Conservation (phyloP, 495 filamentous ascomycete genomes). For the Bombardia bombarda region DNA sequence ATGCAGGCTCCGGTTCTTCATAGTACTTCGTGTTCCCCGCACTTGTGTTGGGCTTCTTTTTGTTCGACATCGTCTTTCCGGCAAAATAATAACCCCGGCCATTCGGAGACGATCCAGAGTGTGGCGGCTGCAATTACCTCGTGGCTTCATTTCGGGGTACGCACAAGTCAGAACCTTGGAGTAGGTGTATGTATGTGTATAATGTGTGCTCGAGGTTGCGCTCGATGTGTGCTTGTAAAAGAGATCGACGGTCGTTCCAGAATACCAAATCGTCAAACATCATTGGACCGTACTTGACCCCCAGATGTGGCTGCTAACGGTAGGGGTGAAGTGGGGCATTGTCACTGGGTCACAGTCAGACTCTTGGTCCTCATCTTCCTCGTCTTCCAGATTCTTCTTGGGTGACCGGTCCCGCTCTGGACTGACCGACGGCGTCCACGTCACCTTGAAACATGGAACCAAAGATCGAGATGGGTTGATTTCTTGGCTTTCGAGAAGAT, state of each 20-base stretch:
- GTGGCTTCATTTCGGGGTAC: conserved; percentile 9
- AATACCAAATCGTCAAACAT: no score
- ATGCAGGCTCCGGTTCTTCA: conserved; percentile 6
- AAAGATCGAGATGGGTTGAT: neutral
- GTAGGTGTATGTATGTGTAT: no score
- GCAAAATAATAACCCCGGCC: conserved; percentile 10
- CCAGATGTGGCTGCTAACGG: no score
- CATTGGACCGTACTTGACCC: no score
- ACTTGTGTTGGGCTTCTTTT: conserved; percentile 3
- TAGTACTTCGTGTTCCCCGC: conserved; percentile 11
- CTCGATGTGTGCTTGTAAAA: no score
- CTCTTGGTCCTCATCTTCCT: no score
- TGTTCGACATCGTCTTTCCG: conserved; percentile 12
- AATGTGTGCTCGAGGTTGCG: no score
- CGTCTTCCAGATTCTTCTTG: neutral
- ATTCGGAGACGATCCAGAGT: conserved; percentile 4
- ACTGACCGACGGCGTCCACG: neutral
- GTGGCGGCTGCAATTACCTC: conserved; percentile 9
- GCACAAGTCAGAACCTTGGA: no score
- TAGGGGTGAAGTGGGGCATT: no score
- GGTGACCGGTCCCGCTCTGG: no score
- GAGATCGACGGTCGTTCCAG: no score
- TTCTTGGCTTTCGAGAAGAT: neutral
- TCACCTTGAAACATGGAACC: neutral
- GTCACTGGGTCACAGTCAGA: no score